Evolutionary conservation across 106 monocot species (phyloP).

Genomic region (Dioscorea alata): DNA sequence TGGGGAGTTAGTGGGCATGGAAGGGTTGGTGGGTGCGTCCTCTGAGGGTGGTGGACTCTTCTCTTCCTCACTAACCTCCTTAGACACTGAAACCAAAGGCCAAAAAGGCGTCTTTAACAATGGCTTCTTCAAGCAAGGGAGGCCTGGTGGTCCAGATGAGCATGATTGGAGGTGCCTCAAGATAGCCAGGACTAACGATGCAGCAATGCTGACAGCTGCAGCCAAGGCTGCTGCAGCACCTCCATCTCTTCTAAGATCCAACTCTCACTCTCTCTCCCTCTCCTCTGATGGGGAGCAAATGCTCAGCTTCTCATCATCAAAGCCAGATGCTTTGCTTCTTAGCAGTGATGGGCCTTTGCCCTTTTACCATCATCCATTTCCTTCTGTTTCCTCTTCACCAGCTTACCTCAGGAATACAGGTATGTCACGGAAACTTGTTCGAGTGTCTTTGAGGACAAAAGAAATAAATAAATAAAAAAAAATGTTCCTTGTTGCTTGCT

Average conservation of each 20-base stretch:
- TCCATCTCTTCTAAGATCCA: slow-evolving; percentile 27
- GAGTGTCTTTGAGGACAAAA: not conserved
- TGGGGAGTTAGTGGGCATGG: slow-evolving; percentile 35
- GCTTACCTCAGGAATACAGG: slow-evolving; percentile 35
- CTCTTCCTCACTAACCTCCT: slow-evolving; percentile 14
- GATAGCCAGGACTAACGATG: slow-evolving; percentile 15
- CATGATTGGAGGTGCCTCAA: slow-evolving; percentile 27
- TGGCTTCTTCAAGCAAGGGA: slow-evolving; percentile 34
- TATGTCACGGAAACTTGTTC: slow-evolving; percentile 6
- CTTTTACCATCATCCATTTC: slow-evolving; percentile 19
- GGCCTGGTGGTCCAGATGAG: slow-evolving; percentile 23
- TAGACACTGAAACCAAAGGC: slow-evolving; percentile 17
- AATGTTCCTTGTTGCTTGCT: not conserved
- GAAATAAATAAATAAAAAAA: no score
- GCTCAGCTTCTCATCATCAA: slow-evolving; percentile 73
- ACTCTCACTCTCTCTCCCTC: slow-evolving; percentile 27
- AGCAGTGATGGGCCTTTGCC: slow-evolving; percentile 25
- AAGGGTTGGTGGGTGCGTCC: slow-evolving; percentile 28
- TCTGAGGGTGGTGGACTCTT: slow-evolving; percentile 14
- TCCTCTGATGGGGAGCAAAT: slow-evolving; percentile 64
- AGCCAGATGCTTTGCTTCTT: slow-evolving; percentile 22
- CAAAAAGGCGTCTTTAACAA: slow-evolving; percentile 32
- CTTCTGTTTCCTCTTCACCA: not conserved
- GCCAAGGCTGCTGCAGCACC: not conserved
- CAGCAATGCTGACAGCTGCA: slow-evolving; percentile 13